Evolutionary conservation across 2,329 filamentous ascomycete genomes (phyloP), one percentile per base, ranked within the genome.

Genomic region (Trichoderma sp.): DNA sequence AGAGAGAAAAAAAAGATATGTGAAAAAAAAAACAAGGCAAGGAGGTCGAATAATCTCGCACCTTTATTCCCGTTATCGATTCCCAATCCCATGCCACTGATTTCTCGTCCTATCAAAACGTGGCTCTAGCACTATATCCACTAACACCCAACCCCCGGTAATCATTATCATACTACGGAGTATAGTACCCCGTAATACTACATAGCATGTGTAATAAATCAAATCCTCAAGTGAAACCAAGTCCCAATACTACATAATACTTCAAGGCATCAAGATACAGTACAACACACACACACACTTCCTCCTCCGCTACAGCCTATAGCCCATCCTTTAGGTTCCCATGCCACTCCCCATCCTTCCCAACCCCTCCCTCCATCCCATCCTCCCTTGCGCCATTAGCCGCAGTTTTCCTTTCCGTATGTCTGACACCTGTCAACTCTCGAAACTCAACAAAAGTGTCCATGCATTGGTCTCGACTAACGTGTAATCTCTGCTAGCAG

Each of bases 341-440:
- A 54, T n/a, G n/a, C n/a, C n/a, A n/a, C n/a, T 57, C 54, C 39
- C 39, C n/a, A 37, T 52, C 19, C 32, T 2, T 35, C 39, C 48
- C 59, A 37, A 52, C 59, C 59, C 32, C 45, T 32, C 25, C 25
- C 25, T 27, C 37, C 37, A 45, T 29, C 35, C 56, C 56, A 19
- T 48, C n/a, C 60, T 64, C 61, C 61, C 61, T 65, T 65, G 61
- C 61, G 37, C 61, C 61, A 19, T 65, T 65, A 65, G 61, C 52
- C 48, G 61, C 61, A 61, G 50, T 22, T 19, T 12, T n/a, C 1
- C 10, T 17, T 52, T n/a, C 32, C 37, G 50, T 22, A 7, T 57
- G 61, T 57, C 61, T 56, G 61, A 65, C 50, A 57, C 52, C 22
- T 22, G 15, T 34, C 25, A 42, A 35, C 61, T 34, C 13, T 17